Evolutionary conservation across 768 basidiomycete genomes (phyloP), one percentile per base, ranked within the genome.

Genomic region (Trametes coccinea): DNA sequence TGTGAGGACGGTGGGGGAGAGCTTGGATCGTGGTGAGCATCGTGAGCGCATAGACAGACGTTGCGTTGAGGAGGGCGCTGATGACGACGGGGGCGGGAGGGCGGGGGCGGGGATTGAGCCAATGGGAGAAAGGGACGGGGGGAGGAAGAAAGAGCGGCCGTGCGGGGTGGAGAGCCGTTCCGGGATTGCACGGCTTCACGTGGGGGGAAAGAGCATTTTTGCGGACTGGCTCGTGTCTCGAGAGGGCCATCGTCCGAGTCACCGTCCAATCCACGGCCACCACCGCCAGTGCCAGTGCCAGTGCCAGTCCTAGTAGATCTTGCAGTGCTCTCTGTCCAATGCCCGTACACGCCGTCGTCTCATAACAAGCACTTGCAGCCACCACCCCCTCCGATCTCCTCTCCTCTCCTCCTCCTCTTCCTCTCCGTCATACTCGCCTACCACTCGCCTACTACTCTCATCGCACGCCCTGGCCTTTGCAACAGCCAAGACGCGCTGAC

Each of bases 131-230:
- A n/a, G 27, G 39, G 55, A 29, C 44, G 55, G 49, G 34, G 51
- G 45, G 53, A 33, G 55, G 43, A 49, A 39, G 53, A 50, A 51
- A 14, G 53, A 33, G 17, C 30, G 49, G 40, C 47, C 16, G 39
- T 31, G 52, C 47, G 58, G 53, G 50, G 56, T 55, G 62, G 53
- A 47, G 58, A 49, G 48, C 54, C 62, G 62, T 64, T 64, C 62
- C 62, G 62, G 22, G 37, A 56, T 46, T 27, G 51, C 58, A 59
- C 62, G 62, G 51, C 17, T 22, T 55, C 62, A 64, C 62, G 62
- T 59, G 54, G 49, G 43, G 54, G 41, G 53, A 34, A 57, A 37
- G n/a, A 31, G 52, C 47, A 43, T 57, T 57, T 57, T 57, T 62
- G 45, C 59, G 33, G 59, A 54, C 53, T 53, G 59, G 31, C 44